Conservation (phyloP, 2,329 filamentous ascomycete genomes). For the Exophiala viscosa region DNA sequence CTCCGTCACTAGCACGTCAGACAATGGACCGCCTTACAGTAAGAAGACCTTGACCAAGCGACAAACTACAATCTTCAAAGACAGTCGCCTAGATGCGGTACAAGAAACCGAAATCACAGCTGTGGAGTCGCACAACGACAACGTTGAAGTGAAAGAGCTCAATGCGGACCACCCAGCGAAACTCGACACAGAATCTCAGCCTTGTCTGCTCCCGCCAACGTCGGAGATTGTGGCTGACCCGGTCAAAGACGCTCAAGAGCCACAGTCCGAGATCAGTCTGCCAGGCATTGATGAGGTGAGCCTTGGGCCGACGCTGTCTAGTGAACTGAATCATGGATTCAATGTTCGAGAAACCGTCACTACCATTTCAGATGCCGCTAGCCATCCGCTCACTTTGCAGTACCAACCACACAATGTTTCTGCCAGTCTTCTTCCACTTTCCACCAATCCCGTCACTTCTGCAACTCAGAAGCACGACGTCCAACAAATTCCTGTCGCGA, state of each 20-base stretch:
- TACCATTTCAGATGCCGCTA: slow-evolving; percentile 9
- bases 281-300: slow-evolving; percentile 26
- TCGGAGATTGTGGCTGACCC: slow-evolving; percentile 25
- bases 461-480: slow-evolving; percentile 4
- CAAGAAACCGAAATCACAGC: slow-evolving; percentile 24
- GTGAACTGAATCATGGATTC: slow-evolving; percentile 12
- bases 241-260: slow-evolving; percentile 19
- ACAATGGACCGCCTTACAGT: slow-evolving; percentile 29
- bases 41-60: slow-evolving; percentile 53
- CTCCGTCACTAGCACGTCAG: slow-evolving; percentile 32
- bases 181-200: slow-evolving; percentile 29
- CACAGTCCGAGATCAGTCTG: slow-evolving; percentile 25
- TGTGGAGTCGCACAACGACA: slow-evolving; percentile 1
- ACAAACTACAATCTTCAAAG: slow-evolving; percentile 54
- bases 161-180: neutral
- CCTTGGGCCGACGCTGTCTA: slow-evolving; percentile 16
- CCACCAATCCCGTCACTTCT: neutral
- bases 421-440: neutral
- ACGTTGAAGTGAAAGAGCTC: slow-evolving; percentile 1
- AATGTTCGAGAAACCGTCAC: slow-evolving; percentile 3
- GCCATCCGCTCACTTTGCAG: slow-evolving; percentile 2
- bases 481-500: slow-evolving; percentile 21
- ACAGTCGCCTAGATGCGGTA: slow-evolving; percentile 38
- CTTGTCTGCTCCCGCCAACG: slow-evolving; percentile 8
- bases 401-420: slow-evolving; percentile 2